Evolutionary conservation across 805 yeast species (phyloP).

Genomic region (Candida tallmaniae): DNA sequence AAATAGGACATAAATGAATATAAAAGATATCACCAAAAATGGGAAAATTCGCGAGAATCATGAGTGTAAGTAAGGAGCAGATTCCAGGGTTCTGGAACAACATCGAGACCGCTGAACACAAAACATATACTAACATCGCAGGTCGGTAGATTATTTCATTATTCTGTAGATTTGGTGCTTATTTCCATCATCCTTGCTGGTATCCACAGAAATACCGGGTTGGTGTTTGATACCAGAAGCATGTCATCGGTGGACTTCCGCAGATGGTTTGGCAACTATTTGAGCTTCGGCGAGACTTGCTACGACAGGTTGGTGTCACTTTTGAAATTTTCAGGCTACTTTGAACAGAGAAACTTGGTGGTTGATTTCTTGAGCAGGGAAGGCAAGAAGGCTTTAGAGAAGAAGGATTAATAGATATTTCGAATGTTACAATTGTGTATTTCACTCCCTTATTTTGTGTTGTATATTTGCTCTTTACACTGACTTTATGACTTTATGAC

Average conservation of each 20-base stretch:
- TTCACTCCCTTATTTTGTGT: too few species aligned
- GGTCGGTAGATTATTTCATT: conserved; percentile 67
- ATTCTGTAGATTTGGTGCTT: conserved; percentile 71
- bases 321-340: conserved; percentile 47
- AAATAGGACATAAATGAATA: too few species aligned
- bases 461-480: too few species aligned
- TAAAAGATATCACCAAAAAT: too few species aligned
- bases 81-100: too few species aligned
- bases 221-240: conserved; percentile 47
- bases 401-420: conserved; percentile 9
- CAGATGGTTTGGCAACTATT: conserved; percentile 47
- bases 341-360: conserved; percentile 40
- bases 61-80: too few species aligned
- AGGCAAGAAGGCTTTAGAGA: conserved; percentile 21
- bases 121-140: conserved; percentile 18
- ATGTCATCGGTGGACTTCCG: conserved; percentile 46
- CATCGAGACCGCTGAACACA: too few species aligned
- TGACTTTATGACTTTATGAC: too few species aligned
- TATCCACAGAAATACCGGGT: conserved; percentile 77
- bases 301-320: conserved; percentile 45
- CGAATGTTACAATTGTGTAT: too few species aligned
- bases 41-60: too few species aligned
- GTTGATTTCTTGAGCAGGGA: conserved; percentile 31
- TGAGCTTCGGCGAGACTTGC: conserved; percentile 57
- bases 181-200: conserved; percentile 84